Conservation (phyloP, 345 rosid species). For the Firmiana major region DNA sequence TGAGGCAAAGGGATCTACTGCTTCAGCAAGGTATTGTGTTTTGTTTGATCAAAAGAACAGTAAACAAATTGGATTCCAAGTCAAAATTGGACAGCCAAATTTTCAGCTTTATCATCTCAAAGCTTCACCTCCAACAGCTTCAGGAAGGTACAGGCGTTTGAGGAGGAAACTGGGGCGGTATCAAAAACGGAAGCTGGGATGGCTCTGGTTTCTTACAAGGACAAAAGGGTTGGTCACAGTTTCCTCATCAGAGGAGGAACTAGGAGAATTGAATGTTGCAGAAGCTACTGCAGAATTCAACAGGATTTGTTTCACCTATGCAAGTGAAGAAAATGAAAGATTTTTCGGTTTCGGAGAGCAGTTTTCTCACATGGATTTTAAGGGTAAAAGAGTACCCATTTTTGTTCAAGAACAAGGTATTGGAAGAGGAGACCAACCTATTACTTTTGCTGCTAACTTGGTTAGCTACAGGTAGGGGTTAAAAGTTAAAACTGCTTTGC, state of each 20-base stretch:
- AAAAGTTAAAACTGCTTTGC: not conserved
- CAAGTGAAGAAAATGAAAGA: slow-evolving; percentile 55
- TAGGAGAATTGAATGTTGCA: slow-evolving; percentile 24
- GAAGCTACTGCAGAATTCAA: slow-evolving; percentile 34
- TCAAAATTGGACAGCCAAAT: slow-evolving; percentile 38
- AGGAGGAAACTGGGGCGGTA: slow-evolving; percentile 29
- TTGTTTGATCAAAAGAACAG: slow-evolving; percentile 45
- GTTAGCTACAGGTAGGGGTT: slow-evolving; percentile 81
- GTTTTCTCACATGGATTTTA: slow-evolving; percentile 67
- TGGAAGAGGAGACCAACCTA: slow-evolving; percentile 80
- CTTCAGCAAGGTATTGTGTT: slow-evolving; percentile 46
- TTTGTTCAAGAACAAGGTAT: slow-evolving; percentile 80
- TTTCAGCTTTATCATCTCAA: slow-evolving; percentile 9
- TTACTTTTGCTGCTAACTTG: slow-evolving; percentile 69
- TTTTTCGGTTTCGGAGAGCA: slow-evolving; percentile 75
- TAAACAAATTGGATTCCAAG: slow-evolving; percentile 48
- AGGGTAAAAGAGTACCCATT: slow-evolving; percentile 68
- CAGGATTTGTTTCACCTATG: slow-evolving; percentile 48
- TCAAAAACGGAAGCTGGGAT: slow-evolving; percentile 32
- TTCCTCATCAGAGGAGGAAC: slow-evolving; percentile 39
- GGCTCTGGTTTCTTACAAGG: slow-evolving; percentile 34
- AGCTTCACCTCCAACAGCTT: too few relatives aligned
- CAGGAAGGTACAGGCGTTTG: slow-evolving; percentile 22
- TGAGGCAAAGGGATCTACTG: slow-evolving; percentile 14
- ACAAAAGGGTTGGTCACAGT: slow-evolving; percentile 31